Evolutionary conservation across 371 early-diverging fungal genomes (phyloP).

Genomic region (Blastocladiella emersonii): DNA sequence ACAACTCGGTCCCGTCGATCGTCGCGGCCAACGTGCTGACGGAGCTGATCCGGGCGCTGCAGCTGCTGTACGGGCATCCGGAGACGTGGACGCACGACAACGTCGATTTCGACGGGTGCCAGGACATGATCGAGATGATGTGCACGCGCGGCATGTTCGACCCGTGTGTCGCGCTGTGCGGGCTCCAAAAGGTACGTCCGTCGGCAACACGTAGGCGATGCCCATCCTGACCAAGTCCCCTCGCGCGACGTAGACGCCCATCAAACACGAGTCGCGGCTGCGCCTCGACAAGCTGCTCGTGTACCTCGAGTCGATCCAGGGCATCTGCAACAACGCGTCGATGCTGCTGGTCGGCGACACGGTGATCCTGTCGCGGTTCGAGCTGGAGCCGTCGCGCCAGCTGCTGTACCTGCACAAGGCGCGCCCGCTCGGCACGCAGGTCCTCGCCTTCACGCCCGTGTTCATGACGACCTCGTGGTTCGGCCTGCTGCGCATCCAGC

Average conservation of each 20-base stretch:
- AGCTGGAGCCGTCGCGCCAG: constrained; percentile 31
- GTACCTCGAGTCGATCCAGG: constrained; percentile 32
- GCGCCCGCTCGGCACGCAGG: constrained; percentile 21
- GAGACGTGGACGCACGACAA: constrained; percentile 34
- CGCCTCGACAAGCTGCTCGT: constrained; percentile 33
- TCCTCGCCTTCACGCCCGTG: constrained; percentile 29
- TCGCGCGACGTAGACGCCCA: not conserved
- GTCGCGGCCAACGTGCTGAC: constrained; percentile 25
- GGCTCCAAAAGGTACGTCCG: constrained; percentile 22
- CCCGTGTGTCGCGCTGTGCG: constrained; percentile 25
- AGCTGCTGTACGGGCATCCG: constrained; percentile 32
- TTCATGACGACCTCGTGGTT: constrained; percentile 27
- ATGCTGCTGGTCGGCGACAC: constrained; percentile 34
- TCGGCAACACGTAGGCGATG: too few species aligned
- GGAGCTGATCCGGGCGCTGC: constrained; percentile 20
- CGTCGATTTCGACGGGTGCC: constrained; percentile 33
- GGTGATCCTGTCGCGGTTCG: constrained; percentile 27
- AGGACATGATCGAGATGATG: constrained; percentile 12
- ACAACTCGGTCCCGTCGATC: constrained; percentile 19
- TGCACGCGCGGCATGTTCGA: constrained; percentile 9
- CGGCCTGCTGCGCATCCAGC: constrained; percentile 25
- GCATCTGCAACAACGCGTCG: constrained; percentile 36
- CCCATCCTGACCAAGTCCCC: too few species aligned
- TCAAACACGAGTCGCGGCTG: constrained; percentile 21
- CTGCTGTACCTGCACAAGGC: constrained; percentile 29